Base-by-base conservation (phyloP, 2,329 filamentous ascomycete genomes). In the Xylaria sp. region DNA sequence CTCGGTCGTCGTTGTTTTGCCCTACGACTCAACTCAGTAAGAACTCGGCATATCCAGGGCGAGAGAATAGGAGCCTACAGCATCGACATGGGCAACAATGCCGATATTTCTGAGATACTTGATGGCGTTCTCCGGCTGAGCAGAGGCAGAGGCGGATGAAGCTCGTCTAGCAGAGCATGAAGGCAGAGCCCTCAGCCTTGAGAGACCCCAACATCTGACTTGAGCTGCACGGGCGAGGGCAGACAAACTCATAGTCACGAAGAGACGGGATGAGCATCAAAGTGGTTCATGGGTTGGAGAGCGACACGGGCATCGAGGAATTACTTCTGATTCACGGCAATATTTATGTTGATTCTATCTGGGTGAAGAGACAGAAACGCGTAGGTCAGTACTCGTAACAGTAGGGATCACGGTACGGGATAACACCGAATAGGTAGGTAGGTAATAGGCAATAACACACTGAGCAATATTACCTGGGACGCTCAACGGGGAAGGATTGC, bases 81-180 rank as follows among this genome's bases (percentile, higher is more conserved):
- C 94, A 85, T 97, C 94, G 65, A 99, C 96, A 74, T 99, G 94
- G 61, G 94, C 94, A 74, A 99, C 97, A 67, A 99, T 97, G 63
- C 94, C 94, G 72, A 99, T 97, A 72, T 99, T 99, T 67, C 93
- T 83, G 55, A 92, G 94, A 68, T 84, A 84, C 46, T 83, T 79
- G 16, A 86, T 77, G 18, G 68, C 70, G 35, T 72, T 69, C 51
- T 76, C 75, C 37, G 74, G 69, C 46, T 74, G 63, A 34, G 52
- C n/a, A 51, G 64, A 6, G 6, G 35, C 51, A n/a, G 67, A 66
- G 2, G 68, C 62, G 19, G 64, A 30, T 30, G 23, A 30, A 30
- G 23, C 30, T 34, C 39, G 54, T 52, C 67, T 69, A 35, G 56
- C 30, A 30, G 42, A 51, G 54, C 53, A 59, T 39, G 59, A 67